These are phyloP conservation scores for Stephanodiscus minutulus DNA, from an alignment of 108 stramenopile genomes.

Conservation along the genomic window DNA sequence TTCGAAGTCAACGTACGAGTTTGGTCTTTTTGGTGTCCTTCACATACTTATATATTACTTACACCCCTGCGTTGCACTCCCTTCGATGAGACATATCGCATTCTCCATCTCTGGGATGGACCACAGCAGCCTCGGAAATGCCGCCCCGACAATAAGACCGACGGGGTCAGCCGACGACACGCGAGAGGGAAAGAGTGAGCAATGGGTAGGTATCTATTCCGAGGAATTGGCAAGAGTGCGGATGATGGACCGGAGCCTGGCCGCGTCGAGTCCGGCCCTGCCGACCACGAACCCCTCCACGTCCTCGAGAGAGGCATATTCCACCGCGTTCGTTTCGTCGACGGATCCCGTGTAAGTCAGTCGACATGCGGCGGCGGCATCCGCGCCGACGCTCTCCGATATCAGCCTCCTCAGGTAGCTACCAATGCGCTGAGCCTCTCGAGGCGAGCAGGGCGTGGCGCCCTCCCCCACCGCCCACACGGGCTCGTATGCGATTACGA, in stretches of 20 bases:
- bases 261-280: background rate
- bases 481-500: slow-evolving; percentile 4
- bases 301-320: background rate
- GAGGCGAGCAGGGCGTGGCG: slow-evolving; percentile 16
- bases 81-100: too few species aligned
- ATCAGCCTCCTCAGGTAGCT: slow-evolving; percentile 5
- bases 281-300: slow-evolving; percentile 4
- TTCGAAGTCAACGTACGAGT: too few species aligned
- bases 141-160: too few species aligned
- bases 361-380: slow-evolving; percentile 21
- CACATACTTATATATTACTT: too few species aligned
- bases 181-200: too few species aligned
- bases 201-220: background rate
- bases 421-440: slow-evolving; percentile 22
- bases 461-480: slow-evolving; percentile 28
- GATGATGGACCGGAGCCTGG: background rate
- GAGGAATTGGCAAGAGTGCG: background rate
- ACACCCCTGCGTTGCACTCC: too few species aligned
- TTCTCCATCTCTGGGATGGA: too few species aligned
- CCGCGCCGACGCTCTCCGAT: background rate
- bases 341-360: slow-evolving; percentile 21
- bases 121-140: too few species aligned
- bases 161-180: too few species aligned
- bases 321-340: slow-evolving; percentile 16
- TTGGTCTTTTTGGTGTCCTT: too few species aligned